Conservation (phyloP, 1,139 yeast species). For the Schizosaccharomyces versatilis region DNA sequence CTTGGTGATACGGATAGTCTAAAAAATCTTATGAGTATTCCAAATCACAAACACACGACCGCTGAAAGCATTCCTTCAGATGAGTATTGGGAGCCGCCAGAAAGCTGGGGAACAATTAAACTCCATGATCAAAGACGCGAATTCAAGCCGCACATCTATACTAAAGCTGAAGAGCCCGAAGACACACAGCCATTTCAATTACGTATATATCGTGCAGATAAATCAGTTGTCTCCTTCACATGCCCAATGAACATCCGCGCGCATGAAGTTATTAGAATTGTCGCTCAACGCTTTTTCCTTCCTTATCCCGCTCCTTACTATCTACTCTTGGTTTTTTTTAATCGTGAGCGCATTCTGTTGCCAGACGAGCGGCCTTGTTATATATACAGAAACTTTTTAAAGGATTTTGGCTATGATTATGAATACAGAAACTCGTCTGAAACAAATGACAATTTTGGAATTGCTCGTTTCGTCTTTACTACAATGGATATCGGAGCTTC, state of each 20-base stretch:
- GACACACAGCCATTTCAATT: not conserved
- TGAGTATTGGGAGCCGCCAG: not conserved
- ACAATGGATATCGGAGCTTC: slow-evolving; percentile 11
- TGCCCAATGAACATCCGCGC: not conserved
- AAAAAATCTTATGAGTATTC: not conserved
- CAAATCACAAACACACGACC: not conserved
- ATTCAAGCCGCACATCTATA: not conserved
- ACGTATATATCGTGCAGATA: not conserved
- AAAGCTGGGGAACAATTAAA: not conserved
- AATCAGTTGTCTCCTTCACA: not conserved
- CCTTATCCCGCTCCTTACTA: not conserved
- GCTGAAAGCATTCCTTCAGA: not conserved
- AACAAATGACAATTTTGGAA: slow-evolving; percentile 64
- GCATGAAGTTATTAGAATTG: not conserved
- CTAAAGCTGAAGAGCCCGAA: not conserved
- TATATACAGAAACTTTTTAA: slow-evolving; percentile 50
- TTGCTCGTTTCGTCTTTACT: slow-evolving; percentile 40
- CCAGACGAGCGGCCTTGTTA: slow-evolving; percentile 56
- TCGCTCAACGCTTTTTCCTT: not conserved
- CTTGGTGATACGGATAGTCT: not conserved
- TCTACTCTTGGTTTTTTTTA: not conserved
- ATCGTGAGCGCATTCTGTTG: slow-evolving; percentile 21
- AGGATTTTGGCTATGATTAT: slow-evolving; percentile 60
- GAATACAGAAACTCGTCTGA: slow-evolving; percentile 63
- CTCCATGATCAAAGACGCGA: not conserved